Conservation (phyloP, 2,329 filamentous ascomycete genomes). For the Lecanicillium sp. region DNA sequence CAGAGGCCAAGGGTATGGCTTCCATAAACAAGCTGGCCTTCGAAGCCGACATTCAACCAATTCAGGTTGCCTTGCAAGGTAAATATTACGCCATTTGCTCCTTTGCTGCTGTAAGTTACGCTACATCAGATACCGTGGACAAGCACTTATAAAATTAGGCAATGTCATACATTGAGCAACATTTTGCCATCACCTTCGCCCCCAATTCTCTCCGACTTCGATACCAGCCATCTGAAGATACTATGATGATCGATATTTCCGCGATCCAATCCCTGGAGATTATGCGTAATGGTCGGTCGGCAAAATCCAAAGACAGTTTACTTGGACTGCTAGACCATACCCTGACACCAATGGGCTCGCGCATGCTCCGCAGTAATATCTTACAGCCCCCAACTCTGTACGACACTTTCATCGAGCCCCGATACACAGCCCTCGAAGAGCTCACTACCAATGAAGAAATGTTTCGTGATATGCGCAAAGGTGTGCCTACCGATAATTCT, state of each 20-base stretch:
- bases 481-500: conserved; percentile 31
- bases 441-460: conserved; percentile 75
- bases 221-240: conserved; percentile 81
- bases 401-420: conserved; percentile 55
- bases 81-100: conserved; percentile 83
- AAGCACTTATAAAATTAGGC: too few species aligned
- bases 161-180: conserved; percentile 71
- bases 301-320: conserved; percentile 73
- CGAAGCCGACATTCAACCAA: conserved; percentile 67
- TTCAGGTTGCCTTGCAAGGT: conserved; percentile 72
- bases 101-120: conserved; percentile 65
- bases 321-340: conserved; percentile 84
- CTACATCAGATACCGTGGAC: conserved; percentile 1
- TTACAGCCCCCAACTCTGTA: conserved; percentile 76
- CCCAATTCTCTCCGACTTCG: conserved; percentile 77
- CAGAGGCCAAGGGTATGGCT: conserved; percentile 67
- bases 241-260: conserved; percentile 91
- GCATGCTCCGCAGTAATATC: conserved; percentile 77
- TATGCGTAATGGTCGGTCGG: conserved; percentile 74
- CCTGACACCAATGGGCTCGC: conserved; percentile 77
- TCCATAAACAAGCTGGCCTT: conserved; percentile 76
- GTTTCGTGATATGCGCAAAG: conserved; percentile 68
- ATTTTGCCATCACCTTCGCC: conserved; percentile 60
- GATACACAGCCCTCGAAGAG: conserved; percentile 80
- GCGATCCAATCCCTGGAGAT: conserved; percentile 84